phyloP scores from a whole-genome alignment of 2,329 filamentous ascomycete genomes.

The Fusarium sulawesiense region DNA sequence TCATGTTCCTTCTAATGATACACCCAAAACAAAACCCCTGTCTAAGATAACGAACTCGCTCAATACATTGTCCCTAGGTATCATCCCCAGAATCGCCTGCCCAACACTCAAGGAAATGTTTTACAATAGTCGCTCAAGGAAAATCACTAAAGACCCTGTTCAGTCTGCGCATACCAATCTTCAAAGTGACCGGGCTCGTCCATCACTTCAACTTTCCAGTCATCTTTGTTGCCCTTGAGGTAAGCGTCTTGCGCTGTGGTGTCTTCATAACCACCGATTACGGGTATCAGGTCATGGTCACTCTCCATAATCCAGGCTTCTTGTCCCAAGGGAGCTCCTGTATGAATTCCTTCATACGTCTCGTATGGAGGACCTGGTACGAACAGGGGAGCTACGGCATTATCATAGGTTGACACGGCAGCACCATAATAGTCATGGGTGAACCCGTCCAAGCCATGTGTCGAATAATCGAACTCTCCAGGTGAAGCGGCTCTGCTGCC shows the following conservation, averaged over 20 bases:
- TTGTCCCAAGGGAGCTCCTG: conserved; percentile 19
- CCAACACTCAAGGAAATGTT: conserved; percentile 20
- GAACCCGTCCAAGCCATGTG: conserved; percentile 29
- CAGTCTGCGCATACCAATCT: conserved; percentile 49
- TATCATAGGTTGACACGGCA: conserved; percentile 17
- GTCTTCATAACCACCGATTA: conserved; percentile 24
- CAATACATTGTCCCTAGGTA: conserved; percentile 3
- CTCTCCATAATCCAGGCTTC: conserved; percentile 27
- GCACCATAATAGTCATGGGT: conserved; percentile 19
- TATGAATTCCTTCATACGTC: conserved; percentile 23
- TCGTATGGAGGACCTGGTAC: conserved; percentile 13
- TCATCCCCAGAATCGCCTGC: conserved; percentile 14
- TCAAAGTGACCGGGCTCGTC: conserved; percentile 48
- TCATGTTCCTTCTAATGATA: conserved; percentile 3
- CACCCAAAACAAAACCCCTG: conserved; percentile 11
- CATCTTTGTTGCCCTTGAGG: conserved; percentile 49
- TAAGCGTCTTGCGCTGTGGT: conserved; percentile 45
- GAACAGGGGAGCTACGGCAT: conserved; percentile 13
- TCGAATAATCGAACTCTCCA: conserved; percentile 24
- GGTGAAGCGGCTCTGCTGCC: conserved; percentile 40
- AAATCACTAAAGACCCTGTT: conserved; percentile 35
- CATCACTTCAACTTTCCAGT: conserved; percentile 53
- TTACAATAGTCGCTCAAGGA: background rate
- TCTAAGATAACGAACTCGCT: conserved; percentile 31
- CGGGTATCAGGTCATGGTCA: conserved; percentile 20